These are phyloP conservation scores for Xylaria sp. DNA, from an alignment of 2,329 filamentous ascomycete species.

Conservation along the genomic window DNA sequence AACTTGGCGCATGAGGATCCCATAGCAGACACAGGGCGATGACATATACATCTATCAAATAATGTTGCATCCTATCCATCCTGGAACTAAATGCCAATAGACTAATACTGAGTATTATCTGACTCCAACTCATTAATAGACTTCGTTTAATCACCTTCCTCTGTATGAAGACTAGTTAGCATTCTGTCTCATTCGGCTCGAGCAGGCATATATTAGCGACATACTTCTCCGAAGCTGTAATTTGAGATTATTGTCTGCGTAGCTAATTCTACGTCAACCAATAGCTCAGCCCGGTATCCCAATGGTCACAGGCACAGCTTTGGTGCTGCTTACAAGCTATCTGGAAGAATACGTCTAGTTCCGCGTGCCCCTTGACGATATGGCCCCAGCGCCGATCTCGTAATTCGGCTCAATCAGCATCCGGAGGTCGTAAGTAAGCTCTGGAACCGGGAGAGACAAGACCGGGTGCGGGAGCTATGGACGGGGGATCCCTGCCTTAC, in stretches of 20 bases:
- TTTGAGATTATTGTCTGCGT: constrained; percentile 46
- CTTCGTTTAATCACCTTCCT: too few relatives aligned
- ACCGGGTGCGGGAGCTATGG: constrained; percentile 41
- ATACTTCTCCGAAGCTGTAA: constrained; percentile 39
- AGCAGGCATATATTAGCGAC: constrained; percentile 51
- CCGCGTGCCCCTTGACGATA: constrained; percentile 46
- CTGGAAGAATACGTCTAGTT: constrained; percentile 57
- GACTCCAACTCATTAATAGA: too few relatives aligned
- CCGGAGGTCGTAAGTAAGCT: constrained; percentile 56
- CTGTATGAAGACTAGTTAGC: too few relatives aligned
- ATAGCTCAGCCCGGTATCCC: background rate
- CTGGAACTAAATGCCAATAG: too few relatives aligned
- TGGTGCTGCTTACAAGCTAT: constrained; percentile 54
- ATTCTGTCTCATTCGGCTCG: constrained; percentile 51
- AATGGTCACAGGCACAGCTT: constrained; percentile 47
- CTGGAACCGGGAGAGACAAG: constrained; percentile 52
- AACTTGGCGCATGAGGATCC: too few relatives aligned
- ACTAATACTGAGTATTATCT: too few relatives aligned
- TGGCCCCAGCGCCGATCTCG: constrained; percentile 49
- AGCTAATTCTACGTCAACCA: constrained; percentile 29
- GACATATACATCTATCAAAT: too few relatives aligned
- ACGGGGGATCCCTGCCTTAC: background rate
- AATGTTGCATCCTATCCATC: too few relatives aligned
- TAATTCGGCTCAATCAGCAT: constrained; percentile 54
- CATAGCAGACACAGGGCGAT: too few relatives aligned